These are phyloP conservation scores for Eucalyptus curtisii DNA, from an alignment of 345 rosid species.

Conservation along the genomic window DNA sequence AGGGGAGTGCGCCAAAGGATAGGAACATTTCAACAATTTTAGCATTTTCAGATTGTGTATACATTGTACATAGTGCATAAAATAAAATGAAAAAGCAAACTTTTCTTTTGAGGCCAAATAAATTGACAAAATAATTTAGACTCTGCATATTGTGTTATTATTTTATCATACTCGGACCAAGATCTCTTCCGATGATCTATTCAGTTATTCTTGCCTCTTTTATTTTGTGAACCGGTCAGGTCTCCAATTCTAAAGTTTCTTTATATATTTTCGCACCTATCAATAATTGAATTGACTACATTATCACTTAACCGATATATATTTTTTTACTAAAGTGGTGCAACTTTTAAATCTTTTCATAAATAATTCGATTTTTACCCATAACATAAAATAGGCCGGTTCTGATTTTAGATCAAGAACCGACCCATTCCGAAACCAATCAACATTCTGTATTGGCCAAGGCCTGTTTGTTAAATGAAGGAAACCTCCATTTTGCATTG, in stretches of 20 bases:
- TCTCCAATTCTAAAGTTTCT: neutral
- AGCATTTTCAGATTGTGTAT: neutral
- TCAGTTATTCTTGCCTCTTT: neutral
- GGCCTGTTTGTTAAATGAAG: neutral
- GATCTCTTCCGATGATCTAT: neutral
- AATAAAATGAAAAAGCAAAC: neutral
- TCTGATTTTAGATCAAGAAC: neutral
- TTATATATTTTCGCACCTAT: neutral
- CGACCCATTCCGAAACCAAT: neutral
- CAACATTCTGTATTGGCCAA: neutral
- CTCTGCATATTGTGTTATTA: neutral
- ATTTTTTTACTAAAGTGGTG: neutral
- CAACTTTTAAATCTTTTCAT: neutral
- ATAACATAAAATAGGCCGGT: neutral
- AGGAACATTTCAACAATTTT: neutral
- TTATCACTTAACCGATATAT: neutral
- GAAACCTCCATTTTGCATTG: neutral
- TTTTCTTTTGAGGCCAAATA: neutral
- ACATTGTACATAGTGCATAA: neutral
- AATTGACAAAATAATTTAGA: neutral
- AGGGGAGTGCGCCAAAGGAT: neutral
- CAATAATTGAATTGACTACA: neutral
- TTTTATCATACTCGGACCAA: neutral
- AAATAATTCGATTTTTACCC: neutral
- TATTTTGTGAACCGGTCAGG: neutral